Base-by-base conservation (phyloP, 805 yeast species). In the Pichia sporocuriosa region DNA sequence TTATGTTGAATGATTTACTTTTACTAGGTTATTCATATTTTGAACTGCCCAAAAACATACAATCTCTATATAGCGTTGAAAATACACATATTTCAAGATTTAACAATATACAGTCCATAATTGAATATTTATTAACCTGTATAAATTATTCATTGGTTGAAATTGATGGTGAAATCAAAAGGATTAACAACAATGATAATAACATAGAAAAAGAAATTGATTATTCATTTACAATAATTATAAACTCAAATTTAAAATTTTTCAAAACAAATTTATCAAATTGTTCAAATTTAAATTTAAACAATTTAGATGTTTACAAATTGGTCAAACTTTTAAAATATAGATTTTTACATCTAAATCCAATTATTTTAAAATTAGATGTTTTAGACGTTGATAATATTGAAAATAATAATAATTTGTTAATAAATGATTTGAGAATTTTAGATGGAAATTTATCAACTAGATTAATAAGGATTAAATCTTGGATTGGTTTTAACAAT, bases 401-500 rank as follows among this genome's bases (percentile, higher is more conserved):
- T 27, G 23, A 27, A 20, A 32, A 37, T 17, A 16, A 28, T n/a
- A 11, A 19, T 5, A 31, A 24, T 19, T 24, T n/a, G 11, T 26
- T n/a, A 12, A 35, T 12, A 27, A 23, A 10, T 19, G 15, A 30
- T 24, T 21, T 33, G 12, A 21, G 15, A 4, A 33, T 26, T 4
- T 19, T 40, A 11, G 9, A n/a, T 11, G 19, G 29, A 15, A 22
- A 42, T 26, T 4, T 58, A 16, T 40, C 47, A 10, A 45, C 56
- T 20, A 49, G 74, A 43, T 44, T 65, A 23, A 40, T 51, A 8
- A 51, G 75, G 47, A 61, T 69, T 47, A 56, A 65, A 45, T 54
- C 70, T 0, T 70, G 73, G 74, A 58, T 61, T 3, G 74, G 73
- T 3, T 50, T 67, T 39, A 43, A 48, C 11, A 34, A 51, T 6